These are phyloP conservation scores for Aspergillus melleus DNA, from an alignment of 2,329 filamentous ascomycete species.

Conservation along the genomic window DNA sequence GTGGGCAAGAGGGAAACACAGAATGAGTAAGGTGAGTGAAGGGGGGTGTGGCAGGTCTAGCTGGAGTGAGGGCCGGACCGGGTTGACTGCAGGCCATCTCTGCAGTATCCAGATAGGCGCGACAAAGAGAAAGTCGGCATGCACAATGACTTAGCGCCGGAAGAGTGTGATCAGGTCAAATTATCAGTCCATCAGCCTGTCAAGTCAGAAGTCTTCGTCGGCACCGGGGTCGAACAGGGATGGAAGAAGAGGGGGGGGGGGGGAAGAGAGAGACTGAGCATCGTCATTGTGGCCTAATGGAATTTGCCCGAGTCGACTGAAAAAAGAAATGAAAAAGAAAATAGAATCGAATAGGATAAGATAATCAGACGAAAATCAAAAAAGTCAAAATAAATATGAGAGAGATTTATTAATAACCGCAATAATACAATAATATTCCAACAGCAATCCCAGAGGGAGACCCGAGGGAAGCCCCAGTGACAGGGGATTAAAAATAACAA, in stretches of 20 bases:
- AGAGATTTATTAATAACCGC: background rate
- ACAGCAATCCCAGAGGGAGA: background rate
- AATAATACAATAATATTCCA: background rate
- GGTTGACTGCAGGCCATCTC: constrained; percentile 31
- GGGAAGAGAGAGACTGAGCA: background rate
- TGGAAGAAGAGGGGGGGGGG: background rate
- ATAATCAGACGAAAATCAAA: background rate
- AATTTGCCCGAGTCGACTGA: background rate
- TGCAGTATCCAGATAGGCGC: constrained; percentile 28
- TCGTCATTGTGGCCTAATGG: constrained; percentile 13
- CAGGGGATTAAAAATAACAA: background rate
- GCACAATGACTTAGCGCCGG: constrained; percentile 34
- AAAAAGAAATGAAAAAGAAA: background rate
- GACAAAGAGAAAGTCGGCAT: constrained; percentile 17
- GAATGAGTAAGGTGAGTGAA: constrained; percentile 9
- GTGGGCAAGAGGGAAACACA: constrained; percentile 20
- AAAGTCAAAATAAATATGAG: background rate
- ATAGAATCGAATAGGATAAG: constrained; percentile 2
- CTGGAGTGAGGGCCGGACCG: constrained; percentile 21
- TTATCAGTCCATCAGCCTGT: constrained; percentile 21
- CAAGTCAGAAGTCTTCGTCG: background rate
- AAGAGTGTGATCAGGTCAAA: constrained; percentile 25
- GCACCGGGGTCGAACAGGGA: background rate
- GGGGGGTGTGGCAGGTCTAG: constrained; percentile 17
- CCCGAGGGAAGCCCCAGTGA: background rate